A percentile compares a stretch with the other conserved stretches of the same genome.
These are phyloP conservation scores for Umbelopsis sp. DNA, from an alignment of 192 early-diverging fungal genomes.

Conservation along the genomic window DNA sequence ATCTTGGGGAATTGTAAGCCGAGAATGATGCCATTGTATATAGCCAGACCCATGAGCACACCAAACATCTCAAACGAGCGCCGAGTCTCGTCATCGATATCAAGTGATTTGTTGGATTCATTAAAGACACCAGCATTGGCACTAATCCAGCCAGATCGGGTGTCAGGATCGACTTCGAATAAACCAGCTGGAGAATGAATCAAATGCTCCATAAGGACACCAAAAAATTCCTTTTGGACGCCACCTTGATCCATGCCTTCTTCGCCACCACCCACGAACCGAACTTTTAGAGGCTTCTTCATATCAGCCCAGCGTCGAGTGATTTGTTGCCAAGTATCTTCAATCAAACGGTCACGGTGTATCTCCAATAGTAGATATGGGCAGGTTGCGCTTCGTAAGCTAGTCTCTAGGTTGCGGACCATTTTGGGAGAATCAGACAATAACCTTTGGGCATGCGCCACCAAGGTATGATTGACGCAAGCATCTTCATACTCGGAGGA, in stretches of 20 bases:
- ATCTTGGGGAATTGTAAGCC: slow-evolving; percentile 73
- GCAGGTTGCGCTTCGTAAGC: slow-evolving; percentile 60
- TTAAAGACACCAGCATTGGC: slow-evolving; percentile 41
- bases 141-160: slow-evolving; percentile 79
- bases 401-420: slow-evolving; percentile 55
- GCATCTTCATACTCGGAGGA: slow-evolving; percentile 79
- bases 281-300: slow-evolving; percentile 83
- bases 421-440: slow-evolving; percentile 54
- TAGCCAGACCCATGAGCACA: slow-evolving; percentile 86
- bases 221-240: slow-evolving; percentile 96
- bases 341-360: slow-evolving; percentile 66
- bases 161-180: slow-evolving; percentile 66
- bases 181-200: slow-evolving; percentile 76
- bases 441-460: slow-evolving; percentile 73
- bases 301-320: slow-evolving; percentile 61
- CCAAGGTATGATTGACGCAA: slow-evolving; percentile 78
- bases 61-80: slow-evolving; percentile 83
- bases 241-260: slow-evolving; percentile 96
- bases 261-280: slow-evolving; percentile 88
- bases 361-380: slow-evolving; percentile 86
- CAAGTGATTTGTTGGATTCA: slow-evolving; percentile 27
- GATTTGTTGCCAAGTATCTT: slow-evolving; percentile 80
- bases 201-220: slow-evolving; percentile 72
- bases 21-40: slow-evolving; percentile 86
- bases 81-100: slow-evolving; percentile 27